phyloP scores from a whole-genome alignment of 805 yeast species.

The Scheffersomyces ergatensis region DNA sequence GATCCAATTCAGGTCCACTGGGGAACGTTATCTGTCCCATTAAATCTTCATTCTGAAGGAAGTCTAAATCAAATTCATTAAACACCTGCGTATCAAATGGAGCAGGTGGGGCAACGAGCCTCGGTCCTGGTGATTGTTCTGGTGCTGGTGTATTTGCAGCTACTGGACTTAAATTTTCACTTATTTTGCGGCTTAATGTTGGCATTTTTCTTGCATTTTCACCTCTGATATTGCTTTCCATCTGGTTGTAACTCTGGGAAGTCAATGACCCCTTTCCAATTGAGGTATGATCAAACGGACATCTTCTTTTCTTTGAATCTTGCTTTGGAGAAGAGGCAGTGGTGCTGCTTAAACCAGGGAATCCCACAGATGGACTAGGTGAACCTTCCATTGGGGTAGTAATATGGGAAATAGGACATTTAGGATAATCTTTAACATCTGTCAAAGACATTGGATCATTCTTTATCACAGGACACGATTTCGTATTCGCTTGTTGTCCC shows the following conservation, averaged over 20 bases:
- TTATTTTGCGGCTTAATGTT: background rate
- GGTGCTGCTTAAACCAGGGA: background rate
- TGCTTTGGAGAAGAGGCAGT: background rate
- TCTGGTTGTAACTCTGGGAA: slow-evolving; percentile 3
- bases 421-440: slow-evolving; percentile 6
- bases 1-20: slow-evolving; percentile 9
- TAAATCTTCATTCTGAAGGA: slow-evolving; percentile 24
- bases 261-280: background rate
- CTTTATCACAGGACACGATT: slow-evolving; percentile 3
- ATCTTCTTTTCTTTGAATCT: slow-evolving; percentile 17
- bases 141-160: slow-evolving; percentile 4
- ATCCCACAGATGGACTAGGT: slow-evolving; percentile 1
- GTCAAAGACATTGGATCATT: background rate
- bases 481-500: background rate
- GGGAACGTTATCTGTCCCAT: slow-evolving; percentile 17
- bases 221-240: slow-evolving; percentile 19
- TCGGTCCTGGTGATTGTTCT: background rate
- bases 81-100: background rate
- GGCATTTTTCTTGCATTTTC: background rate
- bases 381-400: slow-evolving; percentile 17
- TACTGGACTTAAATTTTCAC: slow-evolving; percentile 2
- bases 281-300: slow-evolving; percentile 30
- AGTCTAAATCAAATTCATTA: slow-evolving; percentile 28
- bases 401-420: slow-evolving; percentile 24
- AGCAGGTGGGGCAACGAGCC: background rate